Evolutionary conservation across 2,329 filamentous ascomycete genomes (phyloP).

Genomic region (Colletotrichum liaoningense): DNA sequence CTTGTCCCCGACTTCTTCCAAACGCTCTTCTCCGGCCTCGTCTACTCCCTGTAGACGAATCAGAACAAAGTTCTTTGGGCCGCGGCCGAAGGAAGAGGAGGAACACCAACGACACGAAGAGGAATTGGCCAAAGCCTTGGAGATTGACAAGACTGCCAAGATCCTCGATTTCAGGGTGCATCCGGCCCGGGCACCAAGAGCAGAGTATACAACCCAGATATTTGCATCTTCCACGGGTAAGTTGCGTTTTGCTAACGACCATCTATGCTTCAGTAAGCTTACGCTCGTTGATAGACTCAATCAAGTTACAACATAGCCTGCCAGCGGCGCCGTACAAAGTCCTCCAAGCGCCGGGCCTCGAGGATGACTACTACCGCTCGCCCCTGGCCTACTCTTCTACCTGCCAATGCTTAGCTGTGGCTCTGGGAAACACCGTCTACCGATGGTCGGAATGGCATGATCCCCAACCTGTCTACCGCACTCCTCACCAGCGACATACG

Average conservation of each 20-base stretch:
- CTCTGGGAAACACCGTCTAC: constrained; percentile 82
- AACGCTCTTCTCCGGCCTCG: constrained; percentile 25
- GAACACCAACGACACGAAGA: constrained; percentile 77
- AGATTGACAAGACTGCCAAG: constrained; percentile 77
- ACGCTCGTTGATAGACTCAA: background rate
- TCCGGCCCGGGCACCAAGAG: constrained; percentile 35
- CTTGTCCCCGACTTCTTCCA: constrained; percentile 39
- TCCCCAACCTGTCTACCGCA: constrained; percentile 66
- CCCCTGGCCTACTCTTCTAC: constrained; percentile 85
- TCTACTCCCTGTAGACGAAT: constrained; percentile 59
- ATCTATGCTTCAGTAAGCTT: background rate
- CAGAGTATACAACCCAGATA: background rate
- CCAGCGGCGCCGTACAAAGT: constrained; percentile 84
- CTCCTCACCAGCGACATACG: constrained; percentile 41
- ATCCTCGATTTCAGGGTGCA: constrained; percentile 68
- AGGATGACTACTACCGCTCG: constrained; percentile 96
- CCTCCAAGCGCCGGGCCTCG: constrained; percentile 87
- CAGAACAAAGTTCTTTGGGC: constrained; percentile 59
- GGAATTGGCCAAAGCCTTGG: constrained; percentile 82
- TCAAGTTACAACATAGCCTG: constrained; percentile 48
- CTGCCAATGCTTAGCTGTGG: constrained; percentile 83
- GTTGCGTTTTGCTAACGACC: background rate
- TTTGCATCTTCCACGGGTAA: background rate
- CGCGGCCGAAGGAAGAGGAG: constrained; percentile 60
- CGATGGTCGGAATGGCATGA: constrained; percentile 86